These are phyloP conservation scores for Podosphaera leucotricha DNA, from an alignment of 2,329 filamentous ascomycete species.

Conservation along the genomic window DNA sequence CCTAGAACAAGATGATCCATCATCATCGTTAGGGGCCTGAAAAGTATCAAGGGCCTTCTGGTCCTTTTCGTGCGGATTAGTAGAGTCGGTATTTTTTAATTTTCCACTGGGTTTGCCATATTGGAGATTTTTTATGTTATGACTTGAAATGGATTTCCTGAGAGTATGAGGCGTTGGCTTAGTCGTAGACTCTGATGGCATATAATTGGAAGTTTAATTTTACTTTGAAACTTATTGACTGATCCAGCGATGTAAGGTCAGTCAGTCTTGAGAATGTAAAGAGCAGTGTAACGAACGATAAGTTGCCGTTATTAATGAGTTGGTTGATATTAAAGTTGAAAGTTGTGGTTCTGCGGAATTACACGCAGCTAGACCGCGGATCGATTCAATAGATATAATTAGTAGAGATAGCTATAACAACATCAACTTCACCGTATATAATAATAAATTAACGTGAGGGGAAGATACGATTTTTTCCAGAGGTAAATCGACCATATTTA, in stretches of 20 bases:
- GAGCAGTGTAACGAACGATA: no score
- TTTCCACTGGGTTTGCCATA: neutral
- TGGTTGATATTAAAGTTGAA: no score
- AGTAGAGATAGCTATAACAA: no score
- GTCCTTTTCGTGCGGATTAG: neutral
- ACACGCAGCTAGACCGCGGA: no score
- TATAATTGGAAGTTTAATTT: neutral
- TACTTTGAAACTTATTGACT: neutral
- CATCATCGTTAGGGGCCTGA: neutral
- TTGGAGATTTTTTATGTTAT: neutral
- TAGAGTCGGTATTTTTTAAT: neutral
- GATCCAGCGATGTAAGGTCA: neutral
- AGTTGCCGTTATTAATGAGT: no score
- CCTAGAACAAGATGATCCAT: neutral
- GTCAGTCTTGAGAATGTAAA: neutral
- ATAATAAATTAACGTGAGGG: no score
- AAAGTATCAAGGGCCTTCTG: neutral
- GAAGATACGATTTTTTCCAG: no score
- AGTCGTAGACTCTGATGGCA: neutral
- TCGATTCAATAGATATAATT: no score
- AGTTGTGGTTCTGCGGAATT: no score
- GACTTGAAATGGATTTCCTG: neutral
- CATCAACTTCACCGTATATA: no score
- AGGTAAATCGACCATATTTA: no score
- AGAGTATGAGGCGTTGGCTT: neutral